Conservation (phyloP, 306 rosid species). For the Inga leiocalycina region DNA sequence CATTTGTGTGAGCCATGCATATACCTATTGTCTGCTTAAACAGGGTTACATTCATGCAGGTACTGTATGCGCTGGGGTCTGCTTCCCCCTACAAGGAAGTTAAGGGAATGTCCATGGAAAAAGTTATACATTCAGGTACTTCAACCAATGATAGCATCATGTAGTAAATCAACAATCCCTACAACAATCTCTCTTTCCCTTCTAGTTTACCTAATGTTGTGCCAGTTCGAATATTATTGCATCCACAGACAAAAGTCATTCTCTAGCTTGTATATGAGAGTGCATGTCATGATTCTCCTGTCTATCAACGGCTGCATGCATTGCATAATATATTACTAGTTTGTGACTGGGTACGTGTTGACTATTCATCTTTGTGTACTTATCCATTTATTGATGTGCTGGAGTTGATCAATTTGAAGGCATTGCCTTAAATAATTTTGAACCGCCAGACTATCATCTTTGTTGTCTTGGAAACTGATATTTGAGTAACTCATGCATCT, state of each 20-base stretch:
- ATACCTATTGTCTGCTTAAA: constrained; percentile 14
- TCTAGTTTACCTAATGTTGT: constrained; percentile 1
- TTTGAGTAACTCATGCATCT: constrained; percentile 25
- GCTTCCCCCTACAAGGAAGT: constrained; percentile 63
- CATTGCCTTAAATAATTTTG: constrained; percentile 7
- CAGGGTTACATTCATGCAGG: constrained; percentile 43
- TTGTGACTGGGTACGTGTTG: neutral
- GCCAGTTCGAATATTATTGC: neutral
- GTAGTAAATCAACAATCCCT: constrained; percentile 15
- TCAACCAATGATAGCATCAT: constrained; percentile 1
- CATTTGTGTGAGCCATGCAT: constrained; percentile 8
- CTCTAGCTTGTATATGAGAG: neutral
- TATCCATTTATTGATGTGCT: constrained; percentile 16
- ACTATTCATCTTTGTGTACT: neutral
- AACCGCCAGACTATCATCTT: neutral
- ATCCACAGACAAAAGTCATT: neutral
- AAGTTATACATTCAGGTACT: constrained; percentile 75
- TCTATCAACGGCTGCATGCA: neutral
- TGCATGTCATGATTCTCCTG: neutral
- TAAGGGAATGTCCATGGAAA: constrained; percentile 89
- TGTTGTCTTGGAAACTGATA: constrained; percentile 31
- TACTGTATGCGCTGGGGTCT: constrained; percentile 94
- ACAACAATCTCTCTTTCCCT: constrained; percentile 12
- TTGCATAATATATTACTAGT: neutral
- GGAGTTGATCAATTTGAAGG: constrained; percentile 13